Evolutionary conservation across 2,329 filamentous ascomycete genomes (phyloP).

Genomic region (Diaporthe sp.): DNA sequence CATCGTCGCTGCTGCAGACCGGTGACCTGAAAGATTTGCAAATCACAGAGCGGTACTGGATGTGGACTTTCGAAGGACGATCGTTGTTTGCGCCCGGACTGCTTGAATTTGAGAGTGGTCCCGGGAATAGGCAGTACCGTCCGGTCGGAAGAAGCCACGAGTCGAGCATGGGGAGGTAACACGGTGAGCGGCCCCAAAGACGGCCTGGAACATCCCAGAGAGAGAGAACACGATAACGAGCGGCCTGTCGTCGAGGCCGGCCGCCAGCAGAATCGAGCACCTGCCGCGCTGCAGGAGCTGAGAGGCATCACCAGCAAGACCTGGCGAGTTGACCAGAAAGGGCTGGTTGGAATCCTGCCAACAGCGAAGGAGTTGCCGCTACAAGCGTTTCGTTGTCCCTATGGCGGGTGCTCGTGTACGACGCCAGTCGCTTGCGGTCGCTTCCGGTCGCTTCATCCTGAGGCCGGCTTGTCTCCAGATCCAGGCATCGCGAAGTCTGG

Average conservation of each 20-base stretch:
- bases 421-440: conserved; percentile 27
- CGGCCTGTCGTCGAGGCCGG: not conserved
- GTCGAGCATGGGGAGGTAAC: not conserved
- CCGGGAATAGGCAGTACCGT: conserved; percentile 10
- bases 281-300: not conserved
- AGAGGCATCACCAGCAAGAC: not conserved
- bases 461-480: conserved; percentile 10
- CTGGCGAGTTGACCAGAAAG: not conserved
- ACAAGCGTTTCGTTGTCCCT: not conserved
- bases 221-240: conserved; percentile 1
- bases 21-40: not conserved
- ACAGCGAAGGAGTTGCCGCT: conserved; percentile 19
- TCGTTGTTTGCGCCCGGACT: conserved; percentile 26
- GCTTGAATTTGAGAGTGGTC: conserved; percentile 8
- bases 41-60: not conserved
- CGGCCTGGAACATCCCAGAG: not conserved
- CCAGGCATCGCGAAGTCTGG: not conserved
- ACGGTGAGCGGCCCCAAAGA: not conserved
- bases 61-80: not conserved
- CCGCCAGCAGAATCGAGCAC: not conserved
- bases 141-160: conserved; percentile 1
- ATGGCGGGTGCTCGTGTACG: not conserved
- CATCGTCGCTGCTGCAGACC: not conserved
- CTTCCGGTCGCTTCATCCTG: conserved; percentile 38
- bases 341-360: not conserved